Base-by-base conservation (phyloP, 805 yeast genomes). In the Nakazawaea anatomiae region DNA sequence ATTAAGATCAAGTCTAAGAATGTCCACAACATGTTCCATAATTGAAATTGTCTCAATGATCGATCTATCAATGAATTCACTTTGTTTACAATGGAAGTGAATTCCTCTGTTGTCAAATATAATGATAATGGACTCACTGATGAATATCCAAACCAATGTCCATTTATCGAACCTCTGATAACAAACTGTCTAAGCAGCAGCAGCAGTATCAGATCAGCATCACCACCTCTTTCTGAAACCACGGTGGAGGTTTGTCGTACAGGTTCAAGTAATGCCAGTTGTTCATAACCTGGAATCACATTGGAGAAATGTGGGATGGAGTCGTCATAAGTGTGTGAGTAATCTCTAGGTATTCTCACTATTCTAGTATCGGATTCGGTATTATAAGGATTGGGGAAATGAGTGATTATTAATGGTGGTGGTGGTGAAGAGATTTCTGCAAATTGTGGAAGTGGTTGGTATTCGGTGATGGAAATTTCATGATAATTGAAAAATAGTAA, bases 401-500 rank as follows among this genome's bases (percentile, higher is more conserved):
- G 91, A 34, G 84, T 83, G 8, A 82, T 63, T 25, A 79, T 76
- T 9, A 82, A 57, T 2, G 76, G 64, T 30, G 41, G 30, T 27
- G 2, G 14, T 10, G 66, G 59, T 58, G 36, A 61, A 68, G 42
- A 40, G 32, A 18, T 18, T 18, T 65, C 64, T 11, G 48, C 53
- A 4, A 35, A 50, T 12, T 50, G 50, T 1, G 49, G 59, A 1
- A 64, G 29, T 11, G 54, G 57, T 6, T 58, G 50, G 62, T 73
- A 72, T 25, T 66, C 66, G 3, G 62, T 59, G 10, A 69, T 67
- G 4, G 76, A 57, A 58, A 70, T 82, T 60, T 85, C 91, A 59
- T 85, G 89, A 57, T 83, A 84, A 60, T 86, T 85, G 73, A 82
- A 85, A 60, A 80, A 83, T 9, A 69, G 50, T 0, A 73, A 63